A percentile compares a stretch with the other conserved stretches of the same genome.
Conservation (phyloP, 202 grass and related monocot species). For the Miscanthus sacchariflorus region DNA sequence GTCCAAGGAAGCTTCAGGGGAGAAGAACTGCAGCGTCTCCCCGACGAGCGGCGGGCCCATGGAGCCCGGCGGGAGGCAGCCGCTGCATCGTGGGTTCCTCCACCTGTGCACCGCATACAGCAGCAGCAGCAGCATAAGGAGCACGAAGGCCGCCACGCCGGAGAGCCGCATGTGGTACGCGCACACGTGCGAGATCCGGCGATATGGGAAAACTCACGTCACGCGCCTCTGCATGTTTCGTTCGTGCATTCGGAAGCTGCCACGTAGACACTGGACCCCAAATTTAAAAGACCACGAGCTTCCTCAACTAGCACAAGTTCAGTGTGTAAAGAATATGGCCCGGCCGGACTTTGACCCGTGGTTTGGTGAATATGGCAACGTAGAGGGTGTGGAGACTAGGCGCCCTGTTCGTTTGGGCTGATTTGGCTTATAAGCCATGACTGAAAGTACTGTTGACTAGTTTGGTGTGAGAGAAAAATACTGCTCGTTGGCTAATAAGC, state of each 20-base stretch:
- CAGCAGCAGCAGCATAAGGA: constrained; percentile 39
- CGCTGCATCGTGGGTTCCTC: constrained; percentile 53
- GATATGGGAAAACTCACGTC: background rate
- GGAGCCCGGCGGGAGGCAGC: constrained; percentile 63
- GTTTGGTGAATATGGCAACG: constrained; percentile 24
- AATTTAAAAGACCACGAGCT: background rate
- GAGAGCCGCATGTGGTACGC: constrained; percentile 15
- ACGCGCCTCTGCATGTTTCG: background rate
- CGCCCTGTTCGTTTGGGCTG: no score
- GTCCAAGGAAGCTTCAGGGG: constrained; percentile 51
- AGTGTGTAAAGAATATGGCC: constrained; percentile 18
- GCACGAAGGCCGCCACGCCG: background rate
- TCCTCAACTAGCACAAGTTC: background rate
- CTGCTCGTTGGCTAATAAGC: no score
- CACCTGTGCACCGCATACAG: constrained; percentile 46
- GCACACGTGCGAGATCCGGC: constrained; percentile 11
- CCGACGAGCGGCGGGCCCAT: constrained; percentile 74
- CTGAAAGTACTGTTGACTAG: no score
- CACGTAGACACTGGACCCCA: background rate
- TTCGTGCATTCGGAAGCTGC: background rate
- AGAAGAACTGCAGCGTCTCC: constrained; percentile 73
- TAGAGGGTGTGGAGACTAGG: constrained; percentile 50
- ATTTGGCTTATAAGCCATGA: no score
- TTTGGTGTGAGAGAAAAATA: no score
- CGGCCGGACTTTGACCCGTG: background rate